These are phyloP conservation scores for Ceratobasidium sp. DNA, from an alignment of 1,284 basidiomycete genomes.

Conservation along the genomic window DNA sequence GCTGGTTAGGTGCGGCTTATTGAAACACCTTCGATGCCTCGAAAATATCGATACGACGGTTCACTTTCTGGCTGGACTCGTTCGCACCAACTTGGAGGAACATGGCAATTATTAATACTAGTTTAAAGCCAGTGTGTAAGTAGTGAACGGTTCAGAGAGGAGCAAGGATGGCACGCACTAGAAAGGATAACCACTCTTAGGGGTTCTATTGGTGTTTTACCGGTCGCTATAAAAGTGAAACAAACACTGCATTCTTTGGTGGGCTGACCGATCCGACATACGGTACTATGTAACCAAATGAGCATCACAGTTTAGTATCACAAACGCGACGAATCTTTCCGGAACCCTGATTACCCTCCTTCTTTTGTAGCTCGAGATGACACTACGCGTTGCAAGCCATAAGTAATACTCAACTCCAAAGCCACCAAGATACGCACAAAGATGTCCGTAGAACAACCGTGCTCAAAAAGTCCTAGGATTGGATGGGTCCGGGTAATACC, in stretches of 20 bases:
- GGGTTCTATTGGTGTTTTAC: slow-evolving; percentile 37
- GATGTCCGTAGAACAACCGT: slow-evolving; percentile 42
- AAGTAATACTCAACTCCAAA: background rate
- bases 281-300: slow-evolving; percentile 8
- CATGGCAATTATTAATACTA: slow-evolving; percentile 43
- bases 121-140: background rate
- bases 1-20: no score
- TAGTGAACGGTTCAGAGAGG: background rate
- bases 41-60: background rate
- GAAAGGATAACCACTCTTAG: slow-evolving; percentile 38
- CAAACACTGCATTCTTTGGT: background rate
- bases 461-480: slow-evolving; percentile 32
- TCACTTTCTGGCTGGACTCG: background rate
- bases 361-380: slow-evolving; percentile 29
- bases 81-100: slow-evolving; percentile 37
- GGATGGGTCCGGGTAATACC: background rate
- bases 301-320: background rate
- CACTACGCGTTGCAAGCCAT: background rate
- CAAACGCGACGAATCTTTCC: background rate
- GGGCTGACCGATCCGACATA: background rate
- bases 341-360: slow-evolving; percentile 11
- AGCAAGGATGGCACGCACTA: background rate
- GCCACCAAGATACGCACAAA: background rate
- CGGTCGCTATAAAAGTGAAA: slow-evolving; percentile 4
- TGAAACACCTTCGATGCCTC: slow-evolving; percentile 23